These are phyloP conservation scores for Triticum monococcum DNA, from an alignment of 176 grass and related monocot species.

Conservation along the genomic window DNA sequence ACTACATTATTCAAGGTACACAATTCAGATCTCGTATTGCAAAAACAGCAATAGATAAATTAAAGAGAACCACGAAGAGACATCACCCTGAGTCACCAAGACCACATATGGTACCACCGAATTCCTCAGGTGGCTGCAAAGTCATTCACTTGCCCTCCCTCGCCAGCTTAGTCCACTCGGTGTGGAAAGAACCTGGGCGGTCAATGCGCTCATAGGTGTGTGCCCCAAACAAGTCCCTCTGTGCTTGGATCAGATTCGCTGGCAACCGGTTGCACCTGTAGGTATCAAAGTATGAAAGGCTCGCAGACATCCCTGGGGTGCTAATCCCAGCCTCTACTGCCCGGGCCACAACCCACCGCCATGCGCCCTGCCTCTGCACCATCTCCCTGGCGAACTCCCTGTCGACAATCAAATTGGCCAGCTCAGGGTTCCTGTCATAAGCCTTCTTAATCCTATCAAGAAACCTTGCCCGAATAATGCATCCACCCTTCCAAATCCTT, in stretches of 20 bases:
- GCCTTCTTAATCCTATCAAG: constrained; percentile 92
- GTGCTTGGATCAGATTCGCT: constrained; percentile 96
- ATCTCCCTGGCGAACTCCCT: constrained; percentile 92
- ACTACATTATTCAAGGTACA: constrained; percentile 43
- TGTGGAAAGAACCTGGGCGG: constrained; percentile 75
- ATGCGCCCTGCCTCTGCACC: constrained; percentile 84
- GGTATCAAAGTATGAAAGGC: constrained; percentile 86
- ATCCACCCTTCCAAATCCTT: constrained; percentile 94
- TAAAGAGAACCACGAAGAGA: constrained; percentile 22
- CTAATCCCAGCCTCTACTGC: constrained; percentile 85
- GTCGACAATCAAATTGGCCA: constrained; percentile 95
- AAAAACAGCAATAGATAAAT: constrained; percentile 45
- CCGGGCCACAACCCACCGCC: constrained; percentile 85
- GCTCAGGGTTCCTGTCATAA: constrained; percentile 66
- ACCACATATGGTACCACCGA: not conserved
- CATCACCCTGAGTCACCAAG: not conserved
- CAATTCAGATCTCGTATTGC: constrained; percentile 39
- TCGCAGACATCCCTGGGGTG: constrained; percentile 91
- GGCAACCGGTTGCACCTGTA: constrained; percentile 76
- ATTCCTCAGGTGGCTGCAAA: constrained; percentile 31
- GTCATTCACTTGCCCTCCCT: constrained; percentile 40
- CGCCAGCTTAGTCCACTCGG: constrained; percentile 83
- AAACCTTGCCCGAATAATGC: constrained; percentile 90
- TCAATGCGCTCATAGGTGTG: constrained; percentile 95
- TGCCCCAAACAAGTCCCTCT: constrained; percentile 90